Percentiles rank a stretch among this genome's conserved stretches.
Conservation (phyloP, 176 grass and related monocot genomes). For the Oryza officinalis region DNA sequence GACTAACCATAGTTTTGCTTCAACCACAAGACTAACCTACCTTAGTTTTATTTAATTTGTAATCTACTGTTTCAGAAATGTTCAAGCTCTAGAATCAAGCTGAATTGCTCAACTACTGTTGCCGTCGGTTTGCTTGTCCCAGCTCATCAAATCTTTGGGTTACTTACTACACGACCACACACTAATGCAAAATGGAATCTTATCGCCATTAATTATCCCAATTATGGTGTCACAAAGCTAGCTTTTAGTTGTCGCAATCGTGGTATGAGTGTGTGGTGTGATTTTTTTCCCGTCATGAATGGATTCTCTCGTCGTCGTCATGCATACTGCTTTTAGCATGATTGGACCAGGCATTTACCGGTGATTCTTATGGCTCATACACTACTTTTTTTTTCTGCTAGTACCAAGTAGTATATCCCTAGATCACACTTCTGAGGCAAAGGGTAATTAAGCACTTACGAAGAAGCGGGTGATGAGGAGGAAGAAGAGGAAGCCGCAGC, state of each 20-base stretch:
- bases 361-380: neutral
- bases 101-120: neutral
- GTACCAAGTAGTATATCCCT: neutral
- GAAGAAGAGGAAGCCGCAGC: conserved; percentile 88
- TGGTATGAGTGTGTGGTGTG: neutral
- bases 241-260: conserved; percentile 22
- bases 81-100: neutral
- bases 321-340: conserved; percentile 21
- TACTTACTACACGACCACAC: neutral
- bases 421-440: neutral
- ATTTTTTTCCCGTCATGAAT: conserved; percentile 5
- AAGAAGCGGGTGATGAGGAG: conserved; percentile 87
- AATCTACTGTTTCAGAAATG: neutral
- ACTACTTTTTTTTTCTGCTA: conserved; percentile 9
- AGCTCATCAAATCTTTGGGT: neutral
- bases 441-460: conserved; percentile 45
- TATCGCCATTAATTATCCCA: neutral
- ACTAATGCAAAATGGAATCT: neutral
- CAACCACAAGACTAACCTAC: neutral
- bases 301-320: conserved; percentile 12
- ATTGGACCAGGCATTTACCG: conserved; percentile 14
- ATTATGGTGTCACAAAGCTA: neutral
- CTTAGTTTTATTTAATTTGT: neutral
- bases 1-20: neutral
- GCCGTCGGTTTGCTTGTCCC: neutral